Evolutionary conservation across 306 rosid species (phyloP).

Genomic region (Morella rubra): DNA sequence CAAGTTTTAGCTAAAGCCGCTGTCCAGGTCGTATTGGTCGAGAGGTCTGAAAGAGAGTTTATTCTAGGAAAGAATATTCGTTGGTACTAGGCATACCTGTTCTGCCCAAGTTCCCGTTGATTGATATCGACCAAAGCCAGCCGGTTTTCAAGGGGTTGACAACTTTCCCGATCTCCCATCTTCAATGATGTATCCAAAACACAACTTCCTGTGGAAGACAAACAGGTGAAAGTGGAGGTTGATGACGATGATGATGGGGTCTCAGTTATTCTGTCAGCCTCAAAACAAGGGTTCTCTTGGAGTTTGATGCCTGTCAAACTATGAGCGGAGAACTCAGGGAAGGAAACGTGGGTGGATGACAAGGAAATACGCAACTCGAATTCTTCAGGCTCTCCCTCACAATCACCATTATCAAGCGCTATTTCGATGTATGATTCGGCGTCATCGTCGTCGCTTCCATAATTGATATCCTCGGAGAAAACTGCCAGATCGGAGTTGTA

Average conservation of each 20-base stretch:
- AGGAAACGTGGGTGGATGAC: too few relatives aligned
- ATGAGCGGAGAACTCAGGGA: conserved; percentile 25
- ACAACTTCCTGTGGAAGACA: neutral
- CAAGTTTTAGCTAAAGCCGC: too few relatives aligned
- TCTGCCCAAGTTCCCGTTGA: neutral
- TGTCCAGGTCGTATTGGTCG: too few relatives aligned
- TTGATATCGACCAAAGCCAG: neutral
- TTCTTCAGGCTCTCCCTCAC: conserved; percentile 8
- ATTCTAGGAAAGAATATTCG: too few relatives aligned
- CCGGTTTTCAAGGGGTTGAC: neutral
- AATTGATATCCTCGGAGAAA: conserved; percentile 19
- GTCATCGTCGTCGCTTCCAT: conserved; percentile 16
- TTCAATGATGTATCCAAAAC: neutral
- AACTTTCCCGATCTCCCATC: neutral
- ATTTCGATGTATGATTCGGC: conserved; percentile 54
- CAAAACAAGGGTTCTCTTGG: neutral
- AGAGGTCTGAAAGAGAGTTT: too few relatives aligned
- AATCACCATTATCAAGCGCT: conserved; percentile 12
- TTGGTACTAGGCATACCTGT: neutral
- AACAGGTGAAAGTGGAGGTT: conserved; percentile 9
- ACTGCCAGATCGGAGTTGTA: conserved; percentile 22
- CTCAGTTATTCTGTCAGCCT: neutral
- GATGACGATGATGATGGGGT: conserved; percentile 1
- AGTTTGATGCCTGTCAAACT: neutral
- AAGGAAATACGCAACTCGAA: conserved; percentile 44